Base-by-base conservation (phyloP, 75 land plant genomes). In the Cupressus sempervirens region DNA sequence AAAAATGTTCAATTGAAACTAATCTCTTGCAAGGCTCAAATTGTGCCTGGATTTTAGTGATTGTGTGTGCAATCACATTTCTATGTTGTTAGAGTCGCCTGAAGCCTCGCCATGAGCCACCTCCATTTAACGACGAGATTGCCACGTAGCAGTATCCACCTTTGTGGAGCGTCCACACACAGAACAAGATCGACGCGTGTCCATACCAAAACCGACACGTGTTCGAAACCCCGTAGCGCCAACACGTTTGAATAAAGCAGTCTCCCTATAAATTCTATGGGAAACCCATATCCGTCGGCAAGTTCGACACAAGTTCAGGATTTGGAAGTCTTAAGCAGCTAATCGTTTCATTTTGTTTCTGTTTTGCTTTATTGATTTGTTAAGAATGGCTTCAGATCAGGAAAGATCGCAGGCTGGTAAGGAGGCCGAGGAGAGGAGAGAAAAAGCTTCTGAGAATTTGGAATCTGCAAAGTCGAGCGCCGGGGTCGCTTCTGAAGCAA, bases 381-480 rank as follows among this genome's bases (percentile, higher is more conserved):
- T 32, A 2, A 40, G n/a, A 77, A 77, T 77, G 80, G 80, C 46
- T 77, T 77, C 80, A 41, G 26, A 77, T 13, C 80, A 41, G n/a
- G 80, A 77, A 23, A 77, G 18, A 0, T 18, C 43, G 7, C 23
- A 45, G 14, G 36, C 80, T 3, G 46, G 29, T 23, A 20, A 48
- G 8, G 90, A 88, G 65, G 84, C 85, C 18, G 56, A 48, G 75
- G 83, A 46, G 65, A 77, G 73, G 35, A 68, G 36, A 46, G 87
- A n/a, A 9, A 75, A 36, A 7, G 76, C 41, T 9, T 86, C 53
- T 6, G 46, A 62, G 52, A 73, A 76, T 40, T 76, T 76, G 34
- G 82, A 32, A 1, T 80, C 79, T 15, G 50, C 36, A 43, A 32
- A 73, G 32, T 5, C 32, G 58, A 58, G 56, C 29, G 84, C 70